A percentile compares a stretch with the other conserved stretches of the same genome.
phyloP scores from a whole-genome alignment of 1,284 basidiomycete species.

The Chalciporus sp. region DNA sequence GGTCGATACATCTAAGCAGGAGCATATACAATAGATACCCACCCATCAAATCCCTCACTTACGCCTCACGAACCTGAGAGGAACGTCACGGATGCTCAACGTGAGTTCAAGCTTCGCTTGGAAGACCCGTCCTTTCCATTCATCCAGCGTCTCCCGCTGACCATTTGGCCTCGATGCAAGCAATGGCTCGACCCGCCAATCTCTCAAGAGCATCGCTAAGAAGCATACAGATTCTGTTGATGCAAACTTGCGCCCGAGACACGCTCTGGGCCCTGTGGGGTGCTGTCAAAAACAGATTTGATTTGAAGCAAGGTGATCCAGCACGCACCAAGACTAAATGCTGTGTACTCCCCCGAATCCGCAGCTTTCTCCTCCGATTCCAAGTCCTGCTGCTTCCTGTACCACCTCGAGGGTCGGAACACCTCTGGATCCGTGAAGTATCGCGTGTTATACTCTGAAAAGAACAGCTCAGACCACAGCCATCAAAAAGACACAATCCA shows the following conservation, averaged over 20 bases:
- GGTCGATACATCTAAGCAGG: too few relatives aligned
- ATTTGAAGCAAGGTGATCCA: not conserved
- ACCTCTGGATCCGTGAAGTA: conserved; percentile 42
- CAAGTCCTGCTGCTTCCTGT: conserved; percentile 22
- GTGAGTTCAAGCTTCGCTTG: conserved; percentile 43
- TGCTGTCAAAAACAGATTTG: not conserved
- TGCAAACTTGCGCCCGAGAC: conserved; percentile 58
- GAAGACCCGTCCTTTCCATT: conserved; percentile 48
- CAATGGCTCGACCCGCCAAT: conserved; percentile 50
- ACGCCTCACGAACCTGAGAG: conserved; percentile 41
- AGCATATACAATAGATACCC: not conserved
- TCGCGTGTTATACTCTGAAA: conserved; percentile 39
- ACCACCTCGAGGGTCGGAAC: conserved; percentile 45
- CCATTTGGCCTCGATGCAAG: conserved; percentile 26
- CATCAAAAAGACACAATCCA: conserved; percentile 10
- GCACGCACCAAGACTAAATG: conserved; percentile 48
- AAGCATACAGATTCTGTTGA: conserved; percentile 53
- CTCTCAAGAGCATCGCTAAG: conserved; percentile 50
- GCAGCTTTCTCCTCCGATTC: conserved; percentile 2
- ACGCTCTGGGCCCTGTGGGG: conserved; percentile 49
- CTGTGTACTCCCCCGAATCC: conserved; percentile 43
- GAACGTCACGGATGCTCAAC: conserved; percentile 43
- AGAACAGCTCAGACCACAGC: not conserved
- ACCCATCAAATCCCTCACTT: not conserved
- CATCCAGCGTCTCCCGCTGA: conserved; percentile 40